Evolutionary conservation across 805 yeast genomes (phyloP), one percentile per base, ranked within the genome.

Genomic region (Zygotorulaspora danielsina): DNA sequence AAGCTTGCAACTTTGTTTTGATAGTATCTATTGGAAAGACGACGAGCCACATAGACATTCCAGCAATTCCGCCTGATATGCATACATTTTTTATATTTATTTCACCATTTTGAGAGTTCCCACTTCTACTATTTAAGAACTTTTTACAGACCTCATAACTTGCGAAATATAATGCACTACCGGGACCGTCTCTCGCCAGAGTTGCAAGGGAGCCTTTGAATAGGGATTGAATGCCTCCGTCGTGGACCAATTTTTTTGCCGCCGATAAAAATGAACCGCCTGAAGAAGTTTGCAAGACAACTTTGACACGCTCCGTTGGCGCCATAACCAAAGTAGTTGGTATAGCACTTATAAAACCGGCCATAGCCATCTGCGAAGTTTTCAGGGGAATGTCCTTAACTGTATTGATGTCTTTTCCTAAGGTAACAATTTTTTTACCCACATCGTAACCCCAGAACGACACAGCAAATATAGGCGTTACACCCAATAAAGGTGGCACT

Each of bases 391-490:
- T 32, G 13, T 36, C 20, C 10, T 25, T 29, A 15, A 19, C 28
- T 18, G 29, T 31, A 33, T 36, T 34, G 4, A 20, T 19, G 16
- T 36, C 41, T 10, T 6, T 60, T 18, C 45, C 64, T 3, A 63
- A 49, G 1, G 75, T 52, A 2, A 89, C 94, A 2, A 90, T 42
- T 47, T 77, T 78, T 66, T 87, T 88, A 46, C 97, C 97, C 38
- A 86, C 71, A 57, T 88, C 97, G 64, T 93, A 90, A 57, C 97
- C 97, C 97, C 98, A 90, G 69, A 90, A 90, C 2, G 95, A 84
- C 17, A 93, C 93, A 2, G 97, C 97, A 70, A 93, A 93, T 85
- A 90, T 93, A 19, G 98, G 98, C 0, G 97, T 93, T 16, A 90
- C 97, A 17, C 98, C 98, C n/a, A 85, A 59, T 37, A 90, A 67